Conservation (phyloP, 2,329 filamentous ascomycete genomes). For the Didymosphaeria variabile region DNA sequence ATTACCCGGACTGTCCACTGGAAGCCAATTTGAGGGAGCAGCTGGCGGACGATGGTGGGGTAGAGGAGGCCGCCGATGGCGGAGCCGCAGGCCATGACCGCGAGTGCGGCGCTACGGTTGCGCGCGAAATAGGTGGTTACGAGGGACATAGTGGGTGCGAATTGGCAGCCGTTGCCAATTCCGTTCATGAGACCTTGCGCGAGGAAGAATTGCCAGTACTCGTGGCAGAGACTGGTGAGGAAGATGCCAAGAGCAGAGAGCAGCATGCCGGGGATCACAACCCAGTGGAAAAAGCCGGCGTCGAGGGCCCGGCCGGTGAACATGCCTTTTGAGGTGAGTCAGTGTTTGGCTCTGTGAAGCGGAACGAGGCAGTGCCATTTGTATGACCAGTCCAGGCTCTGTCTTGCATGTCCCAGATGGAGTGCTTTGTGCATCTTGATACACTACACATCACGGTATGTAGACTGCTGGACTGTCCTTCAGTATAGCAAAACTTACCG, state of each 20-base stretch:
- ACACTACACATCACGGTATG: neutral
- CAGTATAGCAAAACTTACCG: constrained; percentile 2
- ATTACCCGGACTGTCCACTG: constrained; percentile 71
- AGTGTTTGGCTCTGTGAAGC: neutral
- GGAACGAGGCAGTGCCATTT: neutral
- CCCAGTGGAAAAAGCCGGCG: constrained; percentile 60
- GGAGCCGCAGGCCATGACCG: constrained; percentile 67
- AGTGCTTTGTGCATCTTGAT: neutral
- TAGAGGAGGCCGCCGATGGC: constrained; percentile 71
- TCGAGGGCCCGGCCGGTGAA: constrained; percentile 62
- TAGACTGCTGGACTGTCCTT: neutral
- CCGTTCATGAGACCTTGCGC: constrained; percentile 49
- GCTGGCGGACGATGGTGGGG: constrained; percentile 62
- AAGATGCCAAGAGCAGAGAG: constrained; percentile 50
- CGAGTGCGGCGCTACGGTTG: constrained; percentile 67
- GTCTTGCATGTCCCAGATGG: neutral
- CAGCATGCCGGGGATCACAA: constrained; percentile 54
- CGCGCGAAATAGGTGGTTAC: constrained; percentile 66
- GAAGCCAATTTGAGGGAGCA: constrained; percentile 69
- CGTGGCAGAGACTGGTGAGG: constrained; percentile 59
- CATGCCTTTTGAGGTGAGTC: constrained; percentile 50
- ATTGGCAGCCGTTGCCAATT: constrained; percentile 46
- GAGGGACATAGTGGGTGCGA: constrained; percentile 42
- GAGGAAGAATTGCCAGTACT: constrained; percentile 60
- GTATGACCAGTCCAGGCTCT: neutral